phyloP scores from a whole-genome alignment of 108 stramenopile genomes.

The Cyclostephanos invisitatus region DNA sequence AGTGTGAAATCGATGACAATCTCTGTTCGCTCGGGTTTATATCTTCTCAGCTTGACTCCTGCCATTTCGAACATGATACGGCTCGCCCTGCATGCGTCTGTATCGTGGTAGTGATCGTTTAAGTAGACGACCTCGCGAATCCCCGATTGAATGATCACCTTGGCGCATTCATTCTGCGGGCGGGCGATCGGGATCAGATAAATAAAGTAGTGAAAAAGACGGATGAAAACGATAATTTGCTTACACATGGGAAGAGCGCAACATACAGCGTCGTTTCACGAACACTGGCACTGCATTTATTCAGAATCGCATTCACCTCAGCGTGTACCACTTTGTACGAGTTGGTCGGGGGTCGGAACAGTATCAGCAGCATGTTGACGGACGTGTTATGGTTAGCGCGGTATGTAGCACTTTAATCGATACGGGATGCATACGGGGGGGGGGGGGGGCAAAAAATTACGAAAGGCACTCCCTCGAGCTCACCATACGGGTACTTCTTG shows the following conservation, averaged over 20 bases:
- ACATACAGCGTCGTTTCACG: conserved; percentile 90
- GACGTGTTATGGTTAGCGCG: not conserved
- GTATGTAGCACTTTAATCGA: not conserved
- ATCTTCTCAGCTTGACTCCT: conserved; percentile 68
- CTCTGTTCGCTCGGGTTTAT: conserved; percentile 45
- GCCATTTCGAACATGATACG: conserved; percentile 91
- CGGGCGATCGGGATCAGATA: not conserved
- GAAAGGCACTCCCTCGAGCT: not conserved
- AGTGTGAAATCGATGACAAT: conserved; percentile 25
- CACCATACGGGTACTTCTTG: conserved; percentile 92
- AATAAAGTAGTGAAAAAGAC: not conserved
- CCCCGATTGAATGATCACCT: conserved; percentile 97
- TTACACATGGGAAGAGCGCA: conserved; percentile 91
- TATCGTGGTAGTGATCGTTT: conserved; percentile 90
- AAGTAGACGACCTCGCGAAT: conserved; percentile 95
- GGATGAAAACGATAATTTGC: not conserved
- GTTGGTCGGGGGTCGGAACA: not conserved
- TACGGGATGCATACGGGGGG: not conserved
- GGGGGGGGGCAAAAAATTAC: not conserved
- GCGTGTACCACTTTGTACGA: conserved; percentile 88
- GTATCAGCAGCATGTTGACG: not conserved
- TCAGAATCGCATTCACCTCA: conserved; percentile 98
- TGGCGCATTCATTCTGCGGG: conserved; percentile 88
- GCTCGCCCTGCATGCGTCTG: conserved; percentile 84
- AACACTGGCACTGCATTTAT: conserved; percentile 89